phyloP scores from a whole-genome alignment of 2,329 filamentous ascomycete species.

The Penicillium brevicompactum region DNA sequence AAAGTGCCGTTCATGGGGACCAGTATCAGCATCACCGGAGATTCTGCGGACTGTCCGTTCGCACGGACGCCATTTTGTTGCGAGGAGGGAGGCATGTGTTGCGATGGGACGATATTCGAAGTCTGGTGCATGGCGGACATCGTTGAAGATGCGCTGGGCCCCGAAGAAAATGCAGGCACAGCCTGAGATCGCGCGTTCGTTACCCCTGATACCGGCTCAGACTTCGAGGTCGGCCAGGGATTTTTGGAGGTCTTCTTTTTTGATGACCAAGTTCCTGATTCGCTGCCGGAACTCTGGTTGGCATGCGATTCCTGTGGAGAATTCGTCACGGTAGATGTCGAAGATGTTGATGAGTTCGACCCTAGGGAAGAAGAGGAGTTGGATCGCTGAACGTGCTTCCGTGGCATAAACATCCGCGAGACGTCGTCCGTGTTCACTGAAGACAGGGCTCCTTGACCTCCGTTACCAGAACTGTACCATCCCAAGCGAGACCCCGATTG shows the following conservation, averaged over 20 bases:
- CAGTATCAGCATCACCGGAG: slow-evolving; percentile 79
- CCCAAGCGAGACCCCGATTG: slow-evolving; percentile 62
- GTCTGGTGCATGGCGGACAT: slow-evolving; percentile 67
- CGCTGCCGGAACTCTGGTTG: slow-evolving; percentile 38
- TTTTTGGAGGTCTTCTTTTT: slow-evolving; percentile 54
- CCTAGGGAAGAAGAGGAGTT: slow-evolving; percentile 87
- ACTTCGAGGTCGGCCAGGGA: slow-evolving; percentile 67
- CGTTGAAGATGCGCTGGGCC: slow-evolving; percentile 61
- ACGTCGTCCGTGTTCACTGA: slow-evolving; percentile 82
- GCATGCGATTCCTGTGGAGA: slow-evolving; percentile 40
- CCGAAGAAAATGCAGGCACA: slow-evolving; percentile 60
- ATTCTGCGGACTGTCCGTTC: slow-evolving; percentile 54
- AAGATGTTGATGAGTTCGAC: slow-evolving; percentile 61
- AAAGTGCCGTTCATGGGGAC: slow-evolving; percentile 94
- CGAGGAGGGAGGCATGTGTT: slow-evolving; percentile 66
- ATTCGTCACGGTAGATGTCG: slow-evolving; percentile 51
- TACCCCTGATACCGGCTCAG: slow-evolving; percentile 65
- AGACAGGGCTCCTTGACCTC: slow-evolving; percentile 62
- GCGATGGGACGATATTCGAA: slow-evolving; percentile 65
- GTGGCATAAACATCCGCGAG: slow-evolving; percentile 84
- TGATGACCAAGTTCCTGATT: slow-evolving; percentile 42
- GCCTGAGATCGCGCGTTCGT: slow-evolving; percentile 64
- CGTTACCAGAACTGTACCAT: slow-evolving; percentile 61
- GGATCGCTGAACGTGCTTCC: slow-evolving; percentile 81
- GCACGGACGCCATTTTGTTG: slow-evolving; percentile 61